phyloP scores from a whole-genome alignment of 176 grass and related monocot species.

The Bonia amplexicaulis region DNA sequence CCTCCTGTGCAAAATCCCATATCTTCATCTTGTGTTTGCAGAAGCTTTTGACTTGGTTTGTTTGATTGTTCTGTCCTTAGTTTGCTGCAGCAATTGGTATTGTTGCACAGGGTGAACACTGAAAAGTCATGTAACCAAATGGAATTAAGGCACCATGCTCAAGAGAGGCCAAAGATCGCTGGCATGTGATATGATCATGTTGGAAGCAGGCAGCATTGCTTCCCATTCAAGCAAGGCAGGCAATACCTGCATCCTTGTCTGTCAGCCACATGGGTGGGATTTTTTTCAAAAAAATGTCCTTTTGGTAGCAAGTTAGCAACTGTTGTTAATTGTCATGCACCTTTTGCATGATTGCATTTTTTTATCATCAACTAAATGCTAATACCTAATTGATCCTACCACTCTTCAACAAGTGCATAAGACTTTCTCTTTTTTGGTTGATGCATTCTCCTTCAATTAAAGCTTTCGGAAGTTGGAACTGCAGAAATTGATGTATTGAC shows the following conservation, averaged over 20 bases:
- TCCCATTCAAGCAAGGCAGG: background rate
- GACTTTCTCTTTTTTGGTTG: background rate
- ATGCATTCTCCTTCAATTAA: background rate
- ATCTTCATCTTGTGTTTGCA: background rate
- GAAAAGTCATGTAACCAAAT: background rate
- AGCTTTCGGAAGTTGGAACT: background rate
- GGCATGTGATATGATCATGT: background rate
- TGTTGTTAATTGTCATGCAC: background rate
- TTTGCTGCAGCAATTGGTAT: background rate
- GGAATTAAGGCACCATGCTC: background rate
- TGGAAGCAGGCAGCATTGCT: background rate
- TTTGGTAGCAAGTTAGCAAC: background rate
- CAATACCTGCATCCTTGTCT: background rate
- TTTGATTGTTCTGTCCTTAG: background rate
- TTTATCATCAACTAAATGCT: background rate
- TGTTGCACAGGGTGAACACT: background rate
- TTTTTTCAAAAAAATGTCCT: background rate
- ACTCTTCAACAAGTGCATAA: background rate
- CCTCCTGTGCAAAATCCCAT: background rate
- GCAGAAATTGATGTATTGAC: background rate
- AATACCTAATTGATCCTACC: background rate
- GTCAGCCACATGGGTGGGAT: background rate
- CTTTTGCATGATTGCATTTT: background rate
- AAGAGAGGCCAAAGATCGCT: background rate
- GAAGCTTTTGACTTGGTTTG: background rate